Evolutionary conservation across 228 moss, liverwort and hornwort species (phyloP), one percentile per base, ranked within the genome.

Genomic region (Sphagnum magellanicum): DNA sequence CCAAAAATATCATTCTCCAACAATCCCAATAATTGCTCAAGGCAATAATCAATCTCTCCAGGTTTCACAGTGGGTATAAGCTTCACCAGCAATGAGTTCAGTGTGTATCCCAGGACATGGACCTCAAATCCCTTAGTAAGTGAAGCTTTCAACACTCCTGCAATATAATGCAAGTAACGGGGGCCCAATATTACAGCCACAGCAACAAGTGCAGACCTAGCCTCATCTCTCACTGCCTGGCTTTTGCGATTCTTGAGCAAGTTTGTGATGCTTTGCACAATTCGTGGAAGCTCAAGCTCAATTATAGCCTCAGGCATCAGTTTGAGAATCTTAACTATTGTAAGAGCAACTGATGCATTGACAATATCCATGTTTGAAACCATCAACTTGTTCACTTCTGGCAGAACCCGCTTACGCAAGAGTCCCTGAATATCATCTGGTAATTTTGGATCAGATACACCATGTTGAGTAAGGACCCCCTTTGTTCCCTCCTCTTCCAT

Each of bases 211-310:
- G 98, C 98, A 80, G 86, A 84, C 74, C 94, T 90, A 73, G 94
- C 98, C 77, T 98, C 98, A 59, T 98, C 98, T 75, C 98, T 87
- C 69, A 98, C 88, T 61, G 87, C 98, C 70, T 98, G 98, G 73
- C 98, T 90, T 59, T 83, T 83, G 61, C 92, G 87, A 75, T 82
- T 89, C 72, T 94, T 98, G 53, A 98, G 81, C 63, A 94, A 65
- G 75, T 98, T 98, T 74, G 84, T 83, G 55, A 98, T 90, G 58
- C 90, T 98, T 80, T 87, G 90, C 67, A 98, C 77, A 64, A 98
- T 81, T 15, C 90, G 92, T 15, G 98, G 94, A 32, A 98, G 86
- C 77, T 94, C 94, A 74, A 92, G 60, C 71, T 98, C 93, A 55
- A 90, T 76, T 60, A 87, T 71, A 17, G 81, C 82, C 64, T 82